Conservation (phyloP, 2,329 filamentous ascomycete species). For the Periglandula ipomoeae region DNA sequence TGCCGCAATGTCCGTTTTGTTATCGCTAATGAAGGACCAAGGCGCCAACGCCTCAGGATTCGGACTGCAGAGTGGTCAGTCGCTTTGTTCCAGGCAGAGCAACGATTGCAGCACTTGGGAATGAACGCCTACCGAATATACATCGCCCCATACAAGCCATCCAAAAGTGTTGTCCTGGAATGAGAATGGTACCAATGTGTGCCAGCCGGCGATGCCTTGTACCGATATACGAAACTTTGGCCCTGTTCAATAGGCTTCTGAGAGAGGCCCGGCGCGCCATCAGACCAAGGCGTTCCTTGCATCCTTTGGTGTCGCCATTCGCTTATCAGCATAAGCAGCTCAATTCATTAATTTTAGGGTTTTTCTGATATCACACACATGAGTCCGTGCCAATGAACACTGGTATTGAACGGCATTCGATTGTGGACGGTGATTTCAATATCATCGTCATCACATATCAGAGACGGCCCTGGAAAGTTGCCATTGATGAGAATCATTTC, state of each 20-base stretch:
- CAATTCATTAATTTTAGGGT: background rate
- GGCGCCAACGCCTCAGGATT: no score
- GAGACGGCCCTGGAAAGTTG: conserved; percentile 9
- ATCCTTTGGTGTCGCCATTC: background rate
- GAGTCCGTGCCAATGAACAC: conserved; percentile 20
- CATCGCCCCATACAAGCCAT: conserved; percentile 10
- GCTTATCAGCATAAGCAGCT: background rate
- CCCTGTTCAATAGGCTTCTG: conserved; percentile 30
- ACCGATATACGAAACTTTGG: conserved; percentile 25
- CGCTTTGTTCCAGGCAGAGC: no score
- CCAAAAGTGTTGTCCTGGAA: conserved; percentile 6
- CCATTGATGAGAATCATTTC: conserved; percentile 11
- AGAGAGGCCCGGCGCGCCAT: conserved; percentile 34
- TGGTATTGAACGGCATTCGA: conserved; percentile 18
- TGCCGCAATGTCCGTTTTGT: conserved; percentile 7
- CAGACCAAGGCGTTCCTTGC: conserved; percentile 30
- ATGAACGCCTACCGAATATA: background rate
- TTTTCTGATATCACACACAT: background rate
- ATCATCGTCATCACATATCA: conserved; percentile 10
- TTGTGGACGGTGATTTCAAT: conserved; percentile 18
- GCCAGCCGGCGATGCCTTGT: conserved; percentile 8
- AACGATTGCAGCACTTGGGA: background rate
- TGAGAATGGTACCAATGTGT: conserved; percentile 10
- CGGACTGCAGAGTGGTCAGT: no score
- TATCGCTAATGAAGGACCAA: conserved; percentile 4